Conservation (phyloP, 768 basidiomycete genomes). For the Boletus edulis region DNA sequence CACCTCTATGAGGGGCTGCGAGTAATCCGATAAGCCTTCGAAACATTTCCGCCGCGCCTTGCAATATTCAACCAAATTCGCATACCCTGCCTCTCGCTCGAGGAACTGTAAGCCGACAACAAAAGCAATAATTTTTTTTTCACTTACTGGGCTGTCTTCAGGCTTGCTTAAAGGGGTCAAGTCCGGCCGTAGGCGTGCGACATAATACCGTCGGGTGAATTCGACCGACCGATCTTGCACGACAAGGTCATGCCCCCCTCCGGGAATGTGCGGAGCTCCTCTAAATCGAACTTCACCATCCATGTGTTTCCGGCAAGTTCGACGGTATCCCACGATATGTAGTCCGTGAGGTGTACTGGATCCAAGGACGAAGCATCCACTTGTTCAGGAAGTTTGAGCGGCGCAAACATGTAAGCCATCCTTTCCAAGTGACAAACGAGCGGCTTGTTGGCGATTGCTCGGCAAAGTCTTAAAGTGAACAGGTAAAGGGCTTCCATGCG, state of each 20-base stretch:
- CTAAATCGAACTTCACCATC: constrained; percentile 46
- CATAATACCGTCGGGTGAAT: constrained; percentile 69
- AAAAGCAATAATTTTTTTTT: not conserved
- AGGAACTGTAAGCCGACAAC: constrained; percentile 5
- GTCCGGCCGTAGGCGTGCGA: constrained; percentile 56
- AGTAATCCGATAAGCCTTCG: constrained; percentile 54
- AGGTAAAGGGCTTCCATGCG: constrained; percentile 48
- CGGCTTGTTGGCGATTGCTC: constrained; percentile 66
- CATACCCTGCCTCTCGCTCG: constrained; percentile 62
- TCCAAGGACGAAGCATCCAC: constrained; percentile 26
- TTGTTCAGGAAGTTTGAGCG: constrained; percentile 40
- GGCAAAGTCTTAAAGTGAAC: constrained; percentile 65
- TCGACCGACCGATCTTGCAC: constrained; percentile 78
- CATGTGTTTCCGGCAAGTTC: constrained; percentile 50
- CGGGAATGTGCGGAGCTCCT: constrained; percentile 27
- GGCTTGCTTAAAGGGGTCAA: constrained; percentile 73
- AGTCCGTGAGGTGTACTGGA: constrained; percentile 34
- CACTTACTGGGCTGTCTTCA: constrained; percentile 58
- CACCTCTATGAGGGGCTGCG: constrained; percentile 75
- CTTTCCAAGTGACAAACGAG: constrained; percentile 51
- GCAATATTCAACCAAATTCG: constrained; percentile 65
- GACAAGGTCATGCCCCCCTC: constrained; percentile 57
- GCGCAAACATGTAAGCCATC: constrained; percentile 67
- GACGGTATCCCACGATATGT: constrained; percentile 66
- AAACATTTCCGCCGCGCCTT: constrained; percentile 60